Evolutionary conservation across 805 yeast species (phyloP), one percentile per base, ranked within the genome.

Genomic region (Phaffomyces antillensis): DNA sequence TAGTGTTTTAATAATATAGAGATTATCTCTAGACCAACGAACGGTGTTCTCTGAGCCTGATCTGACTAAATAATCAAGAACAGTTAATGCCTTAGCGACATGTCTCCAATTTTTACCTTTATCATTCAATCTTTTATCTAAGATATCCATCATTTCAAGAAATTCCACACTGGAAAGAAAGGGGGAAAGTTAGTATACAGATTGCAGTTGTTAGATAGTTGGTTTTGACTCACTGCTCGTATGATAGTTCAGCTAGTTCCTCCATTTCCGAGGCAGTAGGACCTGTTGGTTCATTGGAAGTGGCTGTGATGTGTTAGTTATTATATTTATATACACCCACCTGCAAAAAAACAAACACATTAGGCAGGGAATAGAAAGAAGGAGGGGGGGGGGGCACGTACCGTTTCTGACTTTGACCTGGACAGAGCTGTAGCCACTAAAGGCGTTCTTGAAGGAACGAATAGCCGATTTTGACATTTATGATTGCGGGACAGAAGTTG

Each of bases 51-150:
- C 96, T 18, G 89, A 76, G 35, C 97, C 99, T 48, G 74, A 76
- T 54, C 93, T 78, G 17, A 90, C 88, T 46, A 90, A 70, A 65
- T 82, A 91, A 58, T 90, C 96, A 54, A 91, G 72, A n/a, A 91
- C 81, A 2, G 95, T 84, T 50, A 91, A 72, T 1, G 96, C 82
- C 64, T 91, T 93, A 51, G 95, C 90, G 41, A 91, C 90, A 62
- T 91, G 99, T 53, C 96, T 77, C 97, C 97, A 91, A 67, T 91
- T 86, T 63, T 89, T 90, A 49, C 98, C 98, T 70, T 90, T 90
- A 61, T 91, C 98, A 60, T 91, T 91, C 52, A 91, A 69, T 51
- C 99, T 76, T 53, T 88, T 79, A 66, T 91, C 97, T 38, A 91
- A 66, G 83, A 91, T 88, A 59, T 91, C 97, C 95, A 91, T 86